Evolutionary conservation across 768 basidiomycete species (phyloP), one percentile per base, ranked within the genome.

Genomic region (Auriculariales sp.): DNA sequence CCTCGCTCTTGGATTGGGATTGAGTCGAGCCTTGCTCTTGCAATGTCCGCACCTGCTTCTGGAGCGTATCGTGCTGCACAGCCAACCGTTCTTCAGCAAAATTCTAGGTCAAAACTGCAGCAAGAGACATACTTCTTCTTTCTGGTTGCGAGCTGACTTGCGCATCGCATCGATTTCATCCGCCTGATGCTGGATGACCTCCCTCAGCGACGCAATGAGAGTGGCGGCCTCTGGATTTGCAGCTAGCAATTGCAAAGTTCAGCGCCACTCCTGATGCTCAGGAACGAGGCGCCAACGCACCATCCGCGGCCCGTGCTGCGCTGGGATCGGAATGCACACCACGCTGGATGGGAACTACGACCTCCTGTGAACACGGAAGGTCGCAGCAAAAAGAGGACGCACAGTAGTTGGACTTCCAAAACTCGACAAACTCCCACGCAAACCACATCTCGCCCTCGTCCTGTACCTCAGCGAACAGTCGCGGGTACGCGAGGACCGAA

Each of bases 331-430:
- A 70, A 11, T 76, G 72, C 49, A 88, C 68, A 29, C 79, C 83
- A 46, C 82, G 73, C 58, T 91, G 87, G 2, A 88, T 69, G 14
- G 86, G 77, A 64, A 9, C 12, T 5, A 7, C 4, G 39, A n/a
- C 7, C 22, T 10, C 39, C 9, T 10, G 19, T 44, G 39, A 44
- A 25, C 39, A 7, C n/a, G 35, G 15, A 36, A 36, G 14, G 7
- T 4, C 7, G 7, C 35, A 32, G 31, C 7, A 32, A 32, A 9
- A 32, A 32, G 31, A 15, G 15, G 53, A 53, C 4, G 47, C 57
- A 94, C 94, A 89, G 60, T 92, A 95, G 60, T 94, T 93, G 42
- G 89, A 92, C 68, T 98, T 98, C 85, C 90, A 93, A 63, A 97
- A 99, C 64, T 99, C 95, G 4, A 95, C 79, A 65, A 98, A 98